A percentile compares a stretch with the other conserved stretches of the same genome.
Evolutionary conservation across 83 land plant species (phyloP).

Genomic region (Picea mariana): DNA sequence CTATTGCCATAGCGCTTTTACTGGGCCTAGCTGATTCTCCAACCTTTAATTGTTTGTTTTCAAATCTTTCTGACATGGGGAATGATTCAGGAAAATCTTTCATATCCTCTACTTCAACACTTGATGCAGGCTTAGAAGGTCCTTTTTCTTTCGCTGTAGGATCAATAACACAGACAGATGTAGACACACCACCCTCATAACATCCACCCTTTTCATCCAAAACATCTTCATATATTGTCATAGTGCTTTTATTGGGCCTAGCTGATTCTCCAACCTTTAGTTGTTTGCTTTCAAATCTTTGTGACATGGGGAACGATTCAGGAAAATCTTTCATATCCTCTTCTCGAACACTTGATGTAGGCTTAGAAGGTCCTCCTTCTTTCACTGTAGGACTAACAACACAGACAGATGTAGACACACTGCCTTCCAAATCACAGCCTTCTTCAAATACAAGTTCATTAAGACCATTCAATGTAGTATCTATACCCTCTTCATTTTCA

Average conservation of each 20-base stretch:
- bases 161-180: too few species aligned
- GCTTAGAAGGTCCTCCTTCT: too few species aligned
- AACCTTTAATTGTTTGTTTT: constrained; percentile 4
- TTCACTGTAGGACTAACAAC: too few species aligned
- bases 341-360: too few species aligned
- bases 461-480: background rate
- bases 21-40: constrained; percentile 12
- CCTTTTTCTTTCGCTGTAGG: background rate
- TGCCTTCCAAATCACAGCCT: background rate
- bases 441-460: constrained; percentile 8
- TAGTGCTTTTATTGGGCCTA: too few species aligned
- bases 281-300: too few species aligned
- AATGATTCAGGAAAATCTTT: constrained; percentile 24
- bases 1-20: background rate
- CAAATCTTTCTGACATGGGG: constrained; percentile 24
- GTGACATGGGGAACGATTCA: too few species aligned
- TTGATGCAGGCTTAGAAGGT: background rate
- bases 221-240: too few species aligned
- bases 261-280: too few species aligned
- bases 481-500: background rate
- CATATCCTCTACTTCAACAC: background rate
- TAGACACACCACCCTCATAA: too few species aligned
- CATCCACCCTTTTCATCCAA: too few species aligned
- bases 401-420: background rate
- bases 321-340: too few species aligned